Evolutionary conservation across 495 filamentous ascomycete genomes (phyloP).

Genomic region (Penicillium daleae): DNA sequence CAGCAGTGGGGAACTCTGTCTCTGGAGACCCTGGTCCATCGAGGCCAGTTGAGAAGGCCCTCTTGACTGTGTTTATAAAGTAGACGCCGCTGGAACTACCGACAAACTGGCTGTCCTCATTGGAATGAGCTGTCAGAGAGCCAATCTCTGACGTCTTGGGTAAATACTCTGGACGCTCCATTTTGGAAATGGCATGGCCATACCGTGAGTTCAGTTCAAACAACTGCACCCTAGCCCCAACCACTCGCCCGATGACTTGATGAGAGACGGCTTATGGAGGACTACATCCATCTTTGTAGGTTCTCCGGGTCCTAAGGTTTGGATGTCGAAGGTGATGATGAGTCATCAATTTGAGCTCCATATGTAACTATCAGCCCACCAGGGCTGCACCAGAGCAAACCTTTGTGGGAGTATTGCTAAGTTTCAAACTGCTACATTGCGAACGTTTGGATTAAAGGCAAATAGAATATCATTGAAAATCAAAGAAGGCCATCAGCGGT

Average conservation of each 20-base stretch:
- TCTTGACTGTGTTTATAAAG: constrained; percentile 49
- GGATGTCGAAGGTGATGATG: background rate
- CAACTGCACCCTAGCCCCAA: background rate
- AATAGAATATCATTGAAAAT: background rate
- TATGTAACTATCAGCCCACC: too few relatives aligned
- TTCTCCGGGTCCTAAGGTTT: background rate
- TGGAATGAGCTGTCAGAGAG: constrained; percentile 45
- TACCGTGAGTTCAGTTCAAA: background rate
- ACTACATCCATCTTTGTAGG: background rate
- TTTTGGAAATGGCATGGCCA: constrained; percentile 28
- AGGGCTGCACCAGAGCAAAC: too few relatives aligned
- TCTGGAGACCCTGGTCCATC: constrained; percentile 25
- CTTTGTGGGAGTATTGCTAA: too few relatives aligned
- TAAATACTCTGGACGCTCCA: constrained; percentile 39
- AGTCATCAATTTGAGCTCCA: background rate
- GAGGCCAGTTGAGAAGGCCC: constrained; percentile 39
- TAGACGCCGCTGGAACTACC: constrained; percentile 49
- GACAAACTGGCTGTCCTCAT: constrained; percentile 48
- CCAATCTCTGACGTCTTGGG: constrained; percentile 41
- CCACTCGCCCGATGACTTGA: background rate
- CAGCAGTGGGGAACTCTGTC: constrained; percentile 41
- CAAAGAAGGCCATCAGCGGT: constrained; percentile 13
- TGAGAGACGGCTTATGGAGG: background rate
- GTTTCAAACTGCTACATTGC: too few relatives aligned
- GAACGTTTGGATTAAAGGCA: too few relatives aligned